These are phyloP conservation scores for Globisporangium alternatum DNA, from an alignment of 352 stramenopile species.

Conservation along the genomic window DNA sequence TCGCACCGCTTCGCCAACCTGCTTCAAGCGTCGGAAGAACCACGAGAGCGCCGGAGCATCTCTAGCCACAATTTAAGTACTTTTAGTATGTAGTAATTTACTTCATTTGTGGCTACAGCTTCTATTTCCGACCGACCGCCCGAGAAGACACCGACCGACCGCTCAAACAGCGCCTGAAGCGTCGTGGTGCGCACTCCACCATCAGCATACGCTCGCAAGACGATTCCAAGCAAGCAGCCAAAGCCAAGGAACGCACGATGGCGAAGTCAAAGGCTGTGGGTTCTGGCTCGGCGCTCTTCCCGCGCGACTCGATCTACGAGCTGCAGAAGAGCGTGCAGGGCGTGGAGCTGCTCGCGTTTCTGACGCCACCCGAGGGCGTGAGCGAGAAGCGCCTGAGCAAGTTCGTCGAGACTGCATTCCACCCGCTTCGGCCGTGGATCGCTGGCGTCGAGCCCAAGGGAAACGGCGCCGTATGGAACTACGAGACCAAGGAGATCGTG, in stretches of 20 bases:
- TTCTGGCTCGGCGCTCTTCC: constrained; percentile 12
- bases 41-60: too few species aligned
- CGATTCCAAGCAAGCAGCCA: neutral
- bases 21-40: too few species aligned
- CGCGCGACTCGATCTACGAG: constrained; percentile 54
- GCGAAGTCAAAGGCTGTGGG: neutral
- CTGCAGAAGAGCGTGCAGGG: constrained; percentile 47
- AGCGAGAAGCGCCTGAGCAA: constrained; percentile 74
- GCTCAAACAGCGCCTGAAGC: too few species aligned
- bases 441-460: constrained; percentile 66
- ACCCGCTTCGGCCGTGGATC: constrained; percentile 64
- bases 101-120: too few species aligned
- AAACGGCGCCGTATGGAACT: constrained; percentile 65
- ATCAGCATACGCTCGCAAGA: neutral
- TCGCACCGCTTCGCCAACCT: constrained; percentile 44
- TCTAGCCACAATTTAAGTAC: too few species aligned
- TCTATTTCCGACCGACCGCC: too few species aligned
- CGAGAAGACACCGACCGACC: too few species aligned
- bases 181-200: neutral
- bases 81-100: too few species aligned
- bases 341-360: constrained; percentile 53
- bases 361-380: constrained; percentile 40
- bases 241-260: neutral
- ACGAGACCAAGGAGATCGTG: constrained; percentile 60
- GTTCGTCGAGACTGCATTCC: constrained; percentile 59